Base-by-base conservation (phyloP, 257 asterid genomes). In the Apocynum venetum region DNA sequence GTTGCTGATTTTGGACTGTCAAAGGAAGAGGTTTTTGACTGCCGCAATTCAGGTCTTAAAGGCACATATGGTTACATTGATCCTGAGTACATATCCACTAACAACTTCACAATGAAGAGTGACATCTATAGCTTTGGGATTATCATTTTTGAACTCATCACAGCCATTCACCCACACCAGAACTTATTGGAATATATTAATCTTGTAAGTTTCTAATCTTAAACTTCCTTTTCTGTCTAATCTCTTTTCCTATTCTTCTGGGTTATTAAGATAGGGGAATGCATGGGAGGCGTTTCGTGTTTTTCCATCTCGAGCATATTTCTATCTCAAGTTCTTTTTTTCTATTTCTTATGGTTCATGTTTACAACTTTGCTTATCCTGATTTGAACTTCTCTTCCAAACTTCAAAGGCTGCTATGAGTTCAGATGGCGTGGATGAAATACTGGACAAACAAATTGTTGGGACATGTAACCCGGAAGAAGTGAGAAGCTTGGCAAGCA, bases 1-100 rank as follows among this genome's bases (percentile, higher is more conserved):
- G 98, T 93, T 88, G 99, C 98, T 72, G 99, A 96, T 88, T 96
- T 96, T 81, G 99, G 99, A 77, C 87, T 96, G 79, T 96, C 99
- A n/a, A 96, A 89, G 83, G 99, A 96, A 87, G 92, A 85, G 82
- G 96, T 82, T 46, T 86, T 82, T 31, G 97, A 93, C 53, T 91
- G 97, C 79, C 90, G 70, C 63, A 90, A 82, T 36, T 91, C 99
- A n/a, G 95, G 98, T 77, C 92, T 96, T 51, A 96, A 96, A 87
- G 99, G 99, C 66, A 96, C 99, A 57, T 90, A 89, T 52, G 99
- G 98, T 53, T 96, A 93, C 83, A 96, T 93, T 74, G 99, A 96
- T 81, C 99, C 98, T 17, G 81, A 73, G 80, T 96, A 96, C 82
- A 87, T 96, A 72, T 86, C 98, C 83, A 89, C 98, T 46, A 93